Evolutionary conservation across 345 rosid species (phyloP).

Genomic region (Atalantia buxifolia): DNA sequence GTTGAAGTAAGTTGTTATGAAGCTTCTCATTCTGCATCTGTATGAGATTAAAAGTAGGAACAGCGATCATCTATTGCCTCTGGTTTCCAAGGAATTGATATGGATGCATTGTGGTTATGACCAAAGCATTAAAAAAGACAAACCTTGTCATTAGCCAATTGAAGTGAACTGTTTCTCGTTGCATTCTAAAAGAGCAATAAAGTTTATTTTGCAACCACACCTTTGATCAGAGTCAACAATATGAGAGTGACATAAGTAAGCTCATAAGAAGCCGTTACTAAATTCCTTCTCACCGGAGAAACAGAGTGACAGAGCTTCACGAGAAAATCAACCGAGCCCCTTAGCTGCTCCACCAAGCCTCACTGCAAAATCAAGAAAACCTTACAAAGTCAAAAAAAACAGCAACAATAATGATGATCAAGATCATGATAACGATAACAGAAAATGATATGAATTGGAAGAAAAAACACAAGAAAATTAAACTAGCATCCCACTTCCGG

Average conservation of each 20-base stretch:
- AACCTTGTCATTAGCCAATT: conserved; percentile 83
- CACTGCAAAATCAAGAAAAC: conserved; percentile 33
- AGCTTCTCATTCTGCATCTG: conserved; percentile 78
- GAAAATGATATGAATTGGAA: too few relatives aligned
- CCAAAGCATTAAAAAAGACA: conserved; percentile 19
- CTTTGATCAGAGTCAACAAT: not conserved
- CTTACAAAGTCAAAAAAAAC: not conserved
- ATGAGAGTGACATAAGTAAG: not conserved
- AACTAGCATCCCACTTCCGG: too few relatives aligned
- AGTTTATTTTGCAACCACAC: conserved; percentile 18
- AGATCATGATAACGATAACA: not conserved
- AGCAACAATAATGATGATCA: not conserved
- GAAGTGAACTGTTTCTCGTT: conserved; percentile 45
- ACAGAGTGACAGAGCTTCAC: conserved; percentile 55
- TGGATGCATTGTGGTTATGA: not conserved
- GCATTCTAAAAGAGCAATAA: conserved; percentile 46
- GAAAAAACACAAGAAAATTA: too few relatives aligned
- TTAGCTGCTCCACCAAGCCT: conserved; percentile 59
- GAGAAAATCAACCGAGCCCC: conserved; percentile 72
- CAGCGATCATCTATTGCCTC: not conserved
- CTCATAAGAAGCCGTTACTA: not conserved
- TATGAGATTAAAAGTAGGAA: conserved; percentile 15
- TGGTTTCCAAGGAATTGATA: conserved; percentile 1
- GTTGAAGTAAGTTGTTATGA: conserved; percentile 52
- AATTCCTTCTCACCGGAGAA: conserved; percentile 38